Evolutionary conservation across 1,139 yeast species (phyloP).

Genomic region (Scheffersomyces lignicola): DNA sequence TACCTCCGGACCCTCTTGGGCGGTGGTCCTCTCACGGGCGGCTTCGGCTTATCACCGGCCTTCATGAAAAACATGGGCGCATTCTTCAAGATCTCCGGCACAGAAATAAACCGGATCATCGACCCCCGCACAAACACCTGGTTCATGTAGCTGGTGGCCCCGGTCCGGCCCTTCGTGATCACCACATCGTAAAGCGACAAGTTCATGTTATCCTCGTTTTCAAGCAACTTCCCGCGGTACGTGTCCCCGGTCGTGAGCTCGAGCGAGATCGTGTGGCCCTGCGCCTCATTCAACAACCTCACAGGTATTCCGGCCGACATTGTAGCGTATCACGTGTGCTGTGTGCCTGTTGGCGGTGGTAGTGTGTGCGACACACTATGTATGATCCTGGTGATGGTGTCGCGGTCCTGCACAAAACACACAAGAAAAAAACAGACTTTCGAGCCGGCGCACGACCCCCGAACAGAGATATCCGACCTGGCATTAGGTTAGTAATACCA

Average conservation of each 20-base stretch:
- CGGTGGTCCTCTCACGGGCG: conserved; percentile 68
- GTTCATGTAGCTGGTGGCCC: conserved; percentile 73
- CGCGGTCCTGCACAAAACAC: too few relatives aligned
- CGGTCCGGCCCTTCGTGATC: conserved; percentile 66
- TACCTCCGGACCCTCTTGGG: conserved; percentile 31
- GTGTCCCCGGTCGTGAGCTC: conserved; percentile 86
- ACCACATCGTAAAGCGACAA: conserved; percentile 82
- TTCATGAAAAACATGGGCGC: conserved; percentile 81
- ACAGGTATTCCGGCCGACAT: conserved; percentile 78
- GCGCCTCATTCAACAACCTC: conserved; percentile 82
- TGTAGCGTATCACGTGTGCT: conserved; percentile 7
- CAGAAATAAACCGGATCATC: conserved; percentile 76
- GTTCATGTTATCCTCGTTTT: conserved; percentile 92
- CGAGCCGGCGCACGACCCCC: too few relatives aligned
- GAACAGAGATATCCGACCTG: too few relatives aligned
- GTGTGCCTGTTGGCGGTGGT: conserved; percentile 1
- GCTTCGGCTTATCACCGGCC: conserved; percentile 65
- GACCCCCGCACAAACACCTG: conserved; percentile 92
- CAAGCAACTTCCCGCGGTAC: conserved; percentile 82
- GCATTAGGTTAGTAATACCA: too few relatives aligned
- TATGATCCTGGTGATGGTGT: too few relatives aligned
- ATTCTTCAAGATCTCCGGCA: conserved; percentile 84
- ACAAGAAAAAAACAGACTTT: too few relatives aligned
- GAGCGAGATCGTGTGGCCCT: conserved; percentile 82
- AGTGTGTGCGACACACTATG: too few relatives aligned